Conservation (phyloP, 225 moss, liverwort and hornwort genomes). For the Ulota crispa region DNA sequence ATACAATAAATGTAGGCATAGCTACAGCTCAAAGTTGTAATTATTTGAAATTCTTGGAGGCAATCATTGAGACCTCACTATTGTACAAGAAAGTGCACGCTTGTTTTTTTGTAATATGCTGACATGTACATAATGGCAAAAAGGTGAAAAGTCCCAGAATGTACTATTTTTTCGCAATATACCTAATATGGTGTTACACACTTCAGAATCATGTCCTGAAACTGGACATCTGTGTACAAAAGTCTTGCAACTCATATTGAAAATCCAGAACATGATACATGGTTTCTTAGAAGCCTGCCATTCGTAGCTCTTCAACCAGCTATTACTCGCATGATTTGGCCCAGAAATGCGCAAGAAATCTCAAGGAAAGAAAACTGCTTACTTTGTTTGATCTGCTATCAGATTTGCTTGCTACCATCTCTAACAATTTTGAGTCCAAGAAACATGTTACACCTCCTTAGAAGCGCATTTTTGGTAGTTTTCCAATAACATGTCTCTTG, state of each 20-base stretch:
- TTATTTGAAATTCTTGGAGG: too few species aligned
- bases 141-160: too few species aligned
- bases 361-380: neutral
- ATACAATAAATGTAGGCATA: too few species aligned
- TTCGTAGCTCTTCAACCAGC: neutral
- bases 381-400: neutral
- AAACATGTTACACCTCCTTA: neutral
- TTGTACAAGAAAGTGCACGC: too few species aligned
- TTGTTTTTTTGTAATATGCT: too few species aligned
- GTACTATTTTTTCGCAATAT: too few species aligned
- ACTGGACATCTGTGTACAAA: neutral
- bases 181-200: too few species aligned
- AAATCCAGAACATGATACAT: neutral
- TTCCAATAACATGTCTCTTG: neutral
- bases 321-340: neutral
- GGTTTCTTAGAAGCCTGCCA: too few species aligned
- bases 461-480: neutral
- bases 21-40: too few species aligned
- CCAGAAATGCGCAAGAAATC: neutral
- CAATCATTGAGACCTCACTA: too few species aligned
- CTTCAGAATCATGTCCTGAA: slow-evolving; percentile 12
- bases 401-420: neutral
- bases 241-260: neutral
- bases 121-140: too few species aligned
- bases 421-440: too few species aligned